phyloP scores from a whole-genome alignment of 257 asterid genomes.

The Solanum sejunctum region DNA sequence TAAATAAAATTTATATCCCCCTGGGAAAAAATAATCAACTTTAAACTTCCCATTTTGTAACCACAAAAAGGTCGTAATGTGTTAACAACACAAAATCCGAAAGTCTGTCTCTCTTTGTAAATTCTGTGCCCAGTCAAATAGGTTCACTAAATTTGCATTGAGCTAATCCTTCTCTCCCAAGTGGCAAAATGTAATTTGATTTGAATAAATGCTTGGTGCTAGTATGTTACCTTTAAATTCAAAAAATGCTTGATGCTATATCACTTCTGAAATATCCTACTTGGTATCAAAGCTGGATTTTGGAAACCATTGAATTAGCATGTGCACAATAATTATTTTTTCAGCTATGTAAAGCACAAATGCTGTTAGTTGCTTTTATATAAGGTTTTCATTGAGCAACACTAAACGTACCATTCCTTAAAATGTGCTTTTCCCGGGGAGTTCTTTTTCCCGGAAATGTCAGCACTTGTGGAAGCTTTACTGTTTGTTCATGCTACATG shows the following conservation, averaged over 20 bases:
- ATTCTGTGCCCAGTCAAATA: not conserved
- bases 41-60: not conserved
- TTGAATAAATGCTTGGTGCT: not conserved
- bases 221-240: too few species aligned
- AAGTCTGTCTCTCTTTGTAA: not conserved
- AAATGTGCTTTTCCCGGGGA: not conserved
- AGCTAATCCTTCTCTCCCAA: not conserved
- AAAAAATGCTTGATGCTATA: not conserved
- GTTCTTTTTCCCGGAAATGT: not conserved
- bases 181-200: not conserved
- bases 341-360: not conserved
- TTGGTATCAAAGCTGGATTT: not conserved
- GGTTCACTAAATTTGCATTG: not conserved
- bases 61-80: not conserved
- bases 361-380: not conserved
- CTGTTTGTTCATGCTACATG: not conserved
- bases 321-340: not conserved
- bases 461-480: not conserved
- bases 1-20: too few species aligned
- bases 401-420: not conserved
- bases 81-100: not conserved
- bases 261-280: not conserved
- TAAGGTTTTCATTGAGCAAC: not conserved
- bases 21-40: not conserved
- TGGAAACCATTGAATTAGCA: not conserved